These are phyloP conservation scores for Parathielavia appendiculata DNA, from an alignment of 495 filamentous ascomycete species.

Conservation along the genomic window DNA sequence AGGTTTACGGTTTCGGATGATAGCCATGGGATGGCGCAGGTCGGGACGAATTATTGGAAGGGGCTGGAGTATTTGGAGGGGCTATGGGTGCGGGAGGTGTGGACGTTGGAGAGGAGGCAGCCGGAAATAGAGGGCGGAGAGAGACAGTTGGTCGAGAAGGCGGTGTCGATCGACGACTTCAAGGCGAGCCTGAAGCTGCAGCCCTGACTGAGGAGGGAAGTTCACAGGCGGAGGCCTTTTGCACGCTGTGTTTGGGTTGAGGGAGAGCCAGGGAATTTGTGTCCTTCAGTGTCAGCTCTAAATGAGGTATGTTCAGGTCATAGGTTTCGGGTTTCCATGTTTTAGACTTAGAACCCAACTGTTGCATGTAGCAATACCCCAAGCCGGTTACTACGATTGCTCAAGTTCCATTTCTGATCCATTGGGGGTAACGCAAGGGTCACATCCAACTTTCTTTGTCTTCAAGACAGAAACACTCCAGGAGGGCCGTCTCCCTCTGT, in stretches of 20 bases:
- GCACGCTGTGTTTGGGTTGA: background rate
- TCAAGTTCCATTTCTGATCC: too few species aligned
- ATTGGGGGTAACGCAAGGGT: too few species aligned
- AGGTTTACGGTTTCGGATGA: constrained; percentile 86
- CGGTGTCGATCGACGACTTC: constrained; percentile 32
- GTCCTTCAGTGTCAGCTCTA: too few species aligned
- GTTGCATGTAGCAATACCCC: too few species aligned
- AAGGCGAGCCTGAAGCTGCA: constrained; percentile 27
- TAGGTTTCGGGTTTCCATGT: too few species aligned
- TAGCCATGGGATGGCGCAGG: constrained; percentile 77
- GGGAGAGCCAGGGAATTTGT: too few species aligned
- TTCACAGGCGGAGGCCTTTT: background rate
- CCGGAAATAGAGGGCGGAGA: constrained; percentile 12
- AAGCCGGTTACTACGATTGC: too few species aligned
- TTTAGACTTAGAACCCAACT: too few species aligned
- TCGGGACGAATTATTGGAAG: constrained; percentile 53
- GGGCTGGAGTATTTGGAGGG: constrained; percentile 53
- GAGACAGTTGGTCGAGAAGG: constrained; percentile 32
- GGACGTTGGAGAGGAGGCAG: constrained; percentile 38
- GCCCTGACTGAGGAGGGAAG: background rate
- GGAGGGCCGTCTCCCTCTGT: too few species aligned
- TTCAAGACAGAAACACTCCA: too few species aligned
- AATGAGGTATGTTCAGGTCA: too few species aligned
- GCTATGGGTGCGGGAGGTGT: constrained; percentile 46
- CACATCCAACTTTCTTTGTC: too few species aligned